phyloP scores from a whole-genome alignment of 164 flowering plant genomes.

The Cinnamomum micranthum region DNA sequence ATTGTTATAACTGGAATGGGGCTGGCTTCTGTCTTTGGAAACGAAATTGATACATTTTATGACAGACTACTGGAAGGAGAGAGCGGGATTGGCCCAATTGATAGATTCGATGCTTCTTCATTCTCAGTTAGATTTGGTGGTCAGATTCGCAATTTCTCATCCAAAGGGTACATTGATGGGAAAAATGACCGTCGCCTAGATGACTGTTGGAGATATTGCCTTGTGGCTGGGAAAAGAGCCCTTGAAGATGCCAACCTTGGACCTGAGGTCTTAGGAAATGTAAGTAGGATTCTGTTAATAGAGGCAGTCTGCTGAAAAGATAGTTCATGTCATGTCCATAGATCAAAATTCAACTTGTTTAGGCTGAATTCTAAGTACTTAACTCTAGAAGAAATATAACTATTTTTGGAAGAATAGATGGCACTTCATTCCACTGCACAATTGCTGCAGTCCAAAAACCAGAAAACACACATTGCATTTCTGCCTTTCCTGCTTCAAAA shows the following conservation, averaged over 20 bases:
- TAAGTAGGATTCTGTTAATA: not conserved
- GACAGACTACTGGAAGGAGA: slow-evolving; percentile 60
- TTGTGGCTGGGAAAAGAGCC: slow-evolving; percentile 68
- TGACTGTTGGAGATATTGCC: slow-evolving; percentile 67
- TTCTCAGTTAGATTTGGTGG: slow-evolving; percentile 62
- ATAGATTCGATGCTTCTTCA: slow-evolving; percentile 61
- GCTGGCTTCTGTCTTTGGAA: slow-evolving; percentile 67
- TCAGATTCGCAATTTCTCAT: slow-evolving; percentile 59
- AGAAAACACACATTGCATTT: not conserved
- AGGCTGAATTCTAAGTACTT: not conserved
- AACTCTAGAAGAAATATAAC: not conserved
- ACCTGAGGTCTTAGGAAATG: slow-evolving; percentile 41
- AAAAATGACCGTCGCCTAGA: slow-evolving; percentile 74
- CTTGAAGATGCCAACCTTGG: slow-evolving; percentile 68
- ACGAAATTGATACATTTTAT: slow-evolving; percentile 57
- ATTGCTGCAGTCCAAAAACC: not conserved
- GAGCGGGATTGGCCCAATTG: slow-evolving; percentile 65
- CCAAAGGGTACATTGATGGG: slow-evolving; percentile 66
- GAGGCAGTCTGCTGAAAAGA: not conserved
- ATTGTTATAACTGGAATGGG: slow-evolving; percentile 81
- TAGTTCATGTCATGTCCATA: not conserved
- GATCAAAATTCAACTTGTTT: not conserved
- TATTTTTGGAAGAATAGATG: not conserved
- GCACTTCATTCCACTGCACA: not conserved
- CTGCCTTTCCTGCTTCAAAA: not conserved